Conservation (phyloP, 2,329 filamentous ascomycete species). For the Nemania bipapillata region DNA sequence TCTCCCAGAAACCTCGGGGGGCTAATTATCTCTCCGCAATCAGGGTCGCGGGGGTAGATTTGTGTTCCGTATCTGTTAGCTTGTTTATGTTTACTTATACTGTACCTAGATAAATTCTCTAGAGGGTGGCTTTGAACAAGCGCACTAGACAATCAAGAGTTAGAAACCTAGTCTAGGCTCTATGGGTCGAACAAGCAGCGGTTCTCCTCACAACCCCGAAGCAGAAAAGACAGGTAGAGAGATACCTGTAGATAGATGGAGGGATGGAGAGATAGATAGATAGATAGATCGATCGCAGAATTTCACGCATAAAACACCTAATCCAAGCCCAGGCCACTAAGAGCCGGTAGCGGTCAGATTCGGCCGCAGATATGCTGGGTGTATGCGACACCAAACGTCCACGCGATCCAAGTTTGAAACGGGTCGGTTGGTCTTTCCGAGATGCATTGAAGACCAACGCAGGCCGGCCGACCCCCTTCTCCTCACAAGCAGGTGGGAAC, state of each 20-base stretch:
- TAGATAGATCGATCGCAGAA: constrained; percentile 26
- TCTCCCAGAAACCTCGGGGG: constrained; percentile 15
- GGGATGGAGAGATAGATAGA: not conserved
- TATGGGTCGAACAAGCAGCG: not conserved
- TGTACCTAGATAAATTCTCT: not conserved
- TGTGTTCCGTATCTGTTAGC: not conserved
- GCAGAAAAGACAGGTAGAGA: constrained; percentile 9
- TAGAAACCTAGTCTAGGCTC: not conserved
- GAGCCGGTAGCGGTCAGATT: constrained; percentile 23
- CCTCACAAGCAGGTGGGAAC: constrained; percentile 27
- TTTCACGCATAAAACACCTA: constrained; percentile 26
- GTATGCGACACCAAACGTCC: constrained; percentile 14
- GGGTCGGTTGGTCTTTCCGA: constrained; percentile 37
- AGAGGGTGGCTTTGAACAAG: not conserved
- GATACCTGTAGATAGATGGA: not conserved
- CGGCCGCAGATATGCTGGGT: constrained; percentile 24
- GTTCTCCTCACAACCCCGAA: constrained; percentile 8
- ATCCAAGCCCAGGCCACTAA: constrained; percentile 13
- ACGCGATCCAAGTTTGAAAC: constrained; percentile 30
- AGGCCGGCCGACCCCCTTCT: constrained; percentile 5
- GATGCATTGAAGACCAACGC: constrained; percentile 31
- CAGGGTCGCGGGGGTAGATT: not conserved
- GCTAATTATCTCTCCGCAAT: constrained; percentile 31
- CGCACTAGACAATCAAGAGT: not conserved
- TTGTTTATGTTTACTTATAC: not conserved